A percentile compares a stretch with the other conserved stretches of the same genome.
phyloP scores from a whole-genome alignment of 75 land plant genomes.

The Ceratopteris richardii region DNA sequence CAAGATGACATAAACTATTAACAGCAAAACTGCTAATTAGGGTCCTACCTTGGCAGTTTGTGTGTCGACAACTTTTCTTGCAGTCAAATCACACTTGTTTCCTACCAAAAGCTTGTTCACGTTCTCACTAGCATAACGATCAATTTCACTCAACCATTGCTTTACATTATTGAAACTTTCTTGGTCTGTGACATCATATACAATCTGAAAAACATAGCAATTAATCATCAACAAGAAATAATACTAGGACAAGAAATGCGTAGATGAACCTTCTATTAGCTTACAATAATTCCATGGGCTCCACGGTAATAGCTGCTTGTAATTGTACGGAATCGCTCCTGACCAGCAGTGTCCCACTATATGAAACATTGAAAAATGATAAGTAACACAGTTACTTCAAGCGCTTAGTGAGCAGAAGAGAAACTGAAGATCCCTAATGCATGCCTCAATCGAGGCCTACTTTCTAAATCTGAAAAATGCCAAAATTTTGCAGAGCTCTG shows the following conservation, averaged over 20 bases:
- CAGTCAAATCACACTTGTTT: constrained; percentile 70
- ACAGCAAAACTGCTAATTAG: neutral
- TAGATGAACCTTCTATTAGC: too few species aligned
- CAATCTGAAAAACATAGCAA: constrained; percentile 36
- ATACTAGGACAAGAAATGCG: neutral
- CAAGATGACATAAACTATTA: constrained; percentile 2
- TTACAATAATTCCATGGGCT: constrained; percentile 90
- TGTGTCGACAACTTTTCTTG: constrained; percentile 61
- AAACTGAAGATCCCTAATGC: too few species aligned
- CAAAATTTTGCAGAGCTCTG: too few species aligned
- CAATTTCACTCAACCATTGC: constrained; percentile 84
- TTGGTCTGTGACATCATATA: constrained; percentile 77
- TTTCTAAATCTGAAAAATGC: too few species aligned
- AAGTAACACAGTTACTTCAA: neutral
- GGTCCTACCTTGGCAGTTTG: constrained; percentile 68
- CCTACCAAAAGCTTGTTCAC: constrained; percentile 79
- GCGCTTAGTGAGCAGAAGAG: neutral
- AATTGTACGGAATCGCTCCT: constrained; percentile 90
- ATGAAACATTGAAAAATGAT: too few species aligned
- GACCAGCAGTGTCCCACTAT: constrained; percentile 96
- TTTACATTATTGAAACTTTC: constrained; percentile 83
- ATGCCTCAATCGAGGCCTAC: too few species aligned
- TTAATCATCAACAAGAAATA: neutral
- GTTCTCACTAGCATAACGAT: constrained; percentile 81
- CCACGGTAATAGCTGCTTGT: constrained; percentile 93